Base-by-base conservation (phyloP, 2,329 filamentous ascomycete species). In the Fusarium globosum region DNA sequence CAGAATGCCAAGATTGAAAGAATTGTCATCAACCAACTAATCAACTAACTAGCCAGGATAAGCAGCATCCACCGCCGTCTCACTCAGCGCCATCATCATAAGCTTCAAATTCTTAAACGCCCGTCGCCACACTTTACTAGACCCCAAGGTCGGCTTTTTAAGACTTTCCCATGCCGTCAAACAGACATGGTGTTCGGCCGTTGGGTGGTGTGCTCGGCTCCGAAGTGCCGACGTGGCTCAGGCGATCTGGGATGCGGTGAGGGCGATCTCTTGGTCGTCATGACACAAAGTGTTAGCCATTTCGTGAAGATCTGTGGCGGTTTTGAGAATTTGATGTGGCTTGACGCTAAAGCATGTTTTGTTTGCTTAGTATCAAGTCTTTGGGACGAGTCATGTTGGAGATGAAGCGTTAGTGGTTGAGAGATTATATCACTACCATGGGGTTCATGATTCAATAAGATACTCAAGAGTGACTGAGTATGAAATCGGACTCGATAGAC, bases 131-230 rank as follows among this genome's bases (percentile, higher is more conserved):
- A 41, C 21, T 46, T 46, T 26, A 23, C 59, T 43, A 5, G 33
- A 23, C 33, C 42, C 21, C 26, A 30, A 61, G 20, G 51, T 73
- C 51, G 48, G 26, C 42, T 65, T 72, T 53, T 61, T 11, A 30
- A 33, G 20, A 35, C 57, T 69, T 69, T 65, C 18, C 49, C 59
- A 48, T 73, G 35, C 52, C 46, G 42, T 67, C 51, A 67, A 58
- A 39, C 28, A 49, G 60, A 51, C 43, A 61, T 59, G 21, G 42
- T 23, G 43, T 33, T n/a, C 42, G 52, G 43, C 49, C 35, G 43
- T 45, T 57, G 30, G 59, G 52, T 71, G 65, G 65, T 74, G 71
- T 73, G 59, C 39, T 65, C 71, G 71, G 71, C 63, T 49, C 59
- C 62, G 56, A 23, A 26, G 16, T 72, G 71, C 68, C 71, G 71